Percentiles rank a stretch among this genome's conserved stretches.
Evolutionary conservation across 192 early-diverging fungal species (phyloP).

Genomic region (Blastocladiella britannica): DNA sequence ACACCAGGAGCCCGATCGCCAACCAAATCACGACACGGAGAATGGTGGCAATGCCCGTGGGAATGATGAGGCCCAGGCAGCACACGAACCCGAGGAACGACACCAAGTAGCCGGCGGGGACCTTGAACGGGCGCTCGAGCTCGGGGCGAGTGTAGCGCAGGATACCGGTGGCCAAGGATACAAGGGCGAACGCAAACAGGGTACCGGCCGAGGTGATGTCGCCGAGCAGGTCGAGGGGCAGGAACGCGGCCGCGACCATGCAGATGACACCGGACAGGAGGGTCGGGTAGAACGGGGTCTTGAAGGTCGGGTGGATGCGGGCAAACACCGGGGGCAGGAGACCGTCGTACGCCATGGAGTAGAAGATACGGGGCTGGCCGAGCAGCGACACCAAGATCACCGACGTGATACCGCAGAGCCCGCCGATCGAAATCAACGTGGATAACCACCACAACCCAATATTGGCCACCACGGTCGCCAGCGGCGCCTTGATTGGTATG

Average conservation of each 20-base stretch:
- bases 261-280: neutral
- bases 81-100: neutral
- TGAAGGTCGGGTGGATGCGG: neutral
- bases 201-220: neutral
- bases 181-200: neutral
- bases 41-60: neutral
- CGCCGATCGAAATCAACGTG: neutral
- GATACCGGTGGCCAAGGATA: neutral
- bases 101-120: neutral
- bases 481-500: neutral
- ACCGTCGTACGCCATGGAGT: neutral
- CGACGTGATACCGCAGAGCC: neutral
- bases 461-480: neutral
- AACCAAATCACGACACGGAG: neutral
- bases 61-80: neutral
- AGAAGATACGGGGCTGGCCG: constrained; percentile 4
- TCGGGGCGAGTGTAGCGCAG: neutral
- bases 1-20: neutral
- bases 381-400: neutral
- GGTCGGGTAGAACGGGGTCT: neutral
- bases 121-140: neutral
- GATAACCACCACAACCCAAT: neutral
- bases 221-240: neutral
- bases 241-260: neutral
- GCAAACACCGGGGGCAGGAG: neutral